Conservation (phyloP, 108 stramenopile genomes). For the Skeletonema marinoi region DNA sequence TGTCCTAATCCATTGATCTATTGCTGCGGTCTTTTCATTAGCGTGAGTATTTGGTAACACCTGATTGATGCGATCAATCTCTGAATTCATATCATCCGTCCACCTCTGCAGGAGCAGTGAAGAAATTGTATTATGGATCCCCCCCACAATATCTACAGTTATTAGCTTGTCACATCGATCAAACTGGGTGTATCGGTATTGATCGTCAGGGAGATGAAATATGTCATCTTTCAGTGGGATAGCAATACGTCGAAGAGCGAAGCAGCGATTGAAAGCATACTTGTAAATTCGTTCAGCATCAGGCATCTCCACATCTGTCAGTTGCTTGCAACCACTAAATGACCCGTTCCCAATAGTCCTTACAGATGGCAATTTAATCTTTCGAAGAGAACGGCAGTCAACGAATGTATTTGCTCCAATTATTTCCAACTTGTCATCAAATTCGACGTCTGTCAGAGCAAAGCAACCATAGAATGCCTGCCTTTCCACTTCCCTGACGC, state of each 20-base stretch:
- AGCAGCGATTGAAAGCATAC: background rate
- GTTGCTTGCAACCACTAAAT: background rate
- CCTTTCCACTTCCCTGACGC: background rate
- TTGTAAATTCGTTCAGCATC: background rate
- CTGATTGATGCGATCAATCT: background rate
- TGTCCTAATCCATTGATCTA: background rate
- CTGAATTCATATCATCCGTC: background rate
- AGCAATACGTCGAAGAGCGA: background rate
- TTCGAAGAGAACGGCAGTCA: background rate
- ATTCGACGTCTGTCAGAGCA: background rate
- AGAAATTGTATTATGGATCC: background rate
- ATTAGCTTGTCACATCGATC: background rate
- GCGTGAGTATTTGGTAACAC: background rate
- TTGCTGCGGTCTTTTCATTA: background rate
- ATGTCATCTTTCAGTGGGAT: background rate
- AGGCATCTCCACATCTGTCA: background rate
- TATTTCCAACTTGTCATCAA: background rate
- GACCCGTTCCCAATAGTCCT: background rate
- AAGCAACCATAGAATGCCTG: background rate
- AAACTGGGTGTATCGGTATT: background rate
- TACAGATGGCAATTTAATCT: background rate
- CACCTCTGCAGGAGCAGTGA: background rate
- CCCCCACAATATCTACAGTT: background rate
- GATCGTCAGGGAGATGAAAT: background rate
- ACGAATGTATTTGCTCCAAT: background rate